Base-by-base conservation (phyloP, 2,329 filamentous ascomycete genomes). In the Triangularia verruculosa region DNA sequence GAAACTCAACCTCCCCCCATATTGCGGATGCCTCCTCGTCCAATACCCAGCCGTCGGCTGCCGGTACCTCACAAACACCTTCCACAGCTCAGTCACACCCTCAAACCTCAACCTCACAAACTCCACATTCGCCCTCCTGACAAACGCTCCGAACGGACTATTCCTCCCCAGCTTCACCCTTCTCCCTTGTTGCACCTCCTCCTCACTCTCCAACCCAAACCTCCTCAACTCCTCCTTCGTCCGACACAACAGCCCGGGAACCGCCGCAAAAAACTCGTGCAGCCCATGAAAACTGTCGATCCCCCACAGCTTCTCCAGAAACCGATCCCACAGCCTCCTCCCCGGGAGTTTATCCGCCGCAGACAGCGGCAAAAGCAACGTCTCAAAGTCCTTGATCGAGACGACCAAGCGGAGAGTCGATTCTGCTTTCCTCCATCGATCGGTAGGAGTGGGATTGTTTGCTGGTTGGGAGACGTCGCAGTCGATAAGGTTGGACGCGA, bases 301-400 rank as follows among this genome's bases (percentile, higher is more conserved):
- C 15, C 83, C 82, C 94, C 95, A 98, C 24, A 98, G 79, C 67
- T 88, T 89, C 61, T 86, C 85, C 12, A 98, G 82, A 62, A 97
- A 91, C 1, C 90, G 79, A 72, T 98, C 93, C 87, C 93, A 95
- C n/a, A 97, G 78, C n/a, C 85, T 89, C 56, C 90, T 84, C 2
- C 92, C 92, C 0, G 92, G 90, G 62, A 92, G 78, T 39, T 82
- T 82, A 70, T 80, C 78, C 25, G 82, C 75, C 27, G 84, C 80
- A 5, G 82, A 78, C 68, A 84, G 81, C 27, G 80, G 77, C 20
- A 75, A 73, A 15, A 89, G 80, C n/a, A 87, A 76, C 61, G 78
- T 79, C 73, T 89, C 85, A 67, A 89, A 88, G 67, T 85, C 79
- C 43, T 82, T 78, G 68, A 88, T 82, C 61, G 80, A 80, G 43